Percentiles rank a stretch among this genome's conserved stretches.
phyloP scores from a whole-genome alignment of 495 filamentous ascomycete species.

The Penicillium fimorum region DNA sequence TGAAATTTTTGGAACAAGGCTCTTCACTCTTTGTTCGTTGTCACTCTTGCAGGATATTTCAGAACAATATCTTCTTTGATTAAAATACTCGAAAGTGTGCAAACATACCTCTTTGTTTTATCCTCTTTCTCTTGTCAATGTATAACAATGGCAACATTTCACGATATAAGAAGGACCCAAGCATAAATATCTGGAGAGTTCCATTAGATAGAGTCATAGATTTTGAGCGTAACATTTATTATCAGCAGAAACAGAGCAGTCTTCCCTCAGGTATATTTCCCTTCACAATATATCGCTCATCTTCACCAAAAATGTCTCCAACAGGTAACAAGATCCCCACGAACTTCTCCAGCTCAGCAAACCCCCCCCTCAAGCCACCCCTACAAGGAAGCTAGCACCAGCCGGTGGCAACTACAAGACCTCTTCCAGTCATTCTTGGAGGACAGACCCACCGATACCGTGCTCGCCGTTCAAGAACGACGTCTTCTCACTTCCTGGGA shows the following conservation, averaged over 20 bases:
- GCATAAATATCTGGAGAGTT: not conserved
- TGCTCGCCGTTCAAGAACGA: not conserved
- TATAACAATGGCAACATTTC: not conserved
- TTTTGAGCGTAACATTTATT: not conserved
- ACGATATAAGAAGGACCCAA: not conserved
- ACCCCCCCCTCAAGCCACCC: not conserved
- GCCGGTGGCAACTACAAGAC: not conserved
- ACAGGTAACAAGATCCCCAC: not conserved
- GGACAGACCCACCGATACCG: not conserved
- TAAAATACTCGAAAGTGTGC: not conserved
- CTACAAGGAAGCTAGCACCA: conserved; percentile 3
- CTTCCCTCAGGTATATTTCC: not conserved
- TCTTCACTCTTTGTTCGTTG: not conserved
- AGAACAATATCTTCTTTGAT: not conserved
- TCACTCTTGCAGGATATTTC: not conserved
- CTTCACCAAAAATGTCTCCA: not conserved
- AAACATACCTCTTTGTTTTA: not conserved
- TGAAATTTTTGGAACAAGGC: not conserved
- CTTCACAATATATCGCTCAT: not conserved
- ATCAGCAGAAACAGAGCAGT: not conserved
- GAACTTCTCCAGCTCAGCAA: not conserved
- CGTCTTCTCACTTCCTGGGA: conserved; percentile 8
- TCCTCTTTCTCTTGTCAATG: not conserved
- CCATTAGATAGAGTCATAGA: not conserved
- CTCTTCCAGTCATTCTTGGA: conserved; percentile 2